Base-by-base conservation (phyloP, 768 basidiomycete species). In the Boletus sensibilis region DNA sequence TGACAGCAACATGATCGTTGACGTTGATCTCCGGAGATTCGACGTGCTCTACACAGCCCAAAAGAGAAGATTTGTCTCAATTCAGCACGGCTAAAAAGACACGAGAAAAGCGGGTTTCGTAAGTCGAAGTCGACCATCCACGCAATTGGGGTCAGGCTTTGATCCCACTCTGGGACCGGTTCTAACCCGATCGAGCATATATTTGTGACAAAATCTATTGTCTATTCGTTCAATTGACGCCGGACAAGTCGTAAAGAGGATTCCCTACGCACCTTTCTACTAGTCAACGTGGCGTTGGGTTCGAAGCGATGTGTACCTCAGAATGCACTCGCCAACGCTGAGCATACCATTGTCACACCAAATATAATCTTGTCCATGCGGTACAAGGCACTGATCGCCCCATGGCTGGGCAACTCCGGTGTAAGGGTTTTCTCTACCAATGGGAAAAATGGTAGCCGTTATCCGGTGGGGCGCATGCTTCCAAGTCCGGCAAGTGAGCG, bases 81-180 rank as follows among this genome's bases (percentile, higher is more conserved):
- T 57, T 48, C 16, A 58, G 67, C 21, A 48, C 56, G 57, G 64
- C 25, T 53, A 56, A 58, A 65, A 72, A 65, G 64, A 72, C 72
- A 72, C 71, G 72, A 64, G 58, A 72, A 72, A 65, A 63, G 50
- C 71, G 72, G 71, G 56, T 72, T 55, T 55, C 71, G 70, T 72
- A 70, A 72, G 61, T 72, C 70, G 72, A 72, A 72, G 72, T 40
- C 59, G 51, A 46, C 52, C 59, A 50, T 55, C 57, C 59, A 68
- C 33, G 65, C 54, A 63, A 61, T 66, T 63, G 60, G 72, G 62
- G 68, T 49, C 60, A 65, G 55, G 44, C 49, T 42, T 58, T 61
- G 59, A 64, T 56, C 44, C 57, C 58, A 51, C 42, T 47, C 57
- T 47, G 45, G 18, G 11, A 37, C 56, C 55, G 53, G 46, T 50